Percentiles rank a stretch among this genome's conserved stretches.
phyloP scores from a whole-genome alignment of 2,329 filamentous ascomycete species.

The Phialophora tarda region DNA sequence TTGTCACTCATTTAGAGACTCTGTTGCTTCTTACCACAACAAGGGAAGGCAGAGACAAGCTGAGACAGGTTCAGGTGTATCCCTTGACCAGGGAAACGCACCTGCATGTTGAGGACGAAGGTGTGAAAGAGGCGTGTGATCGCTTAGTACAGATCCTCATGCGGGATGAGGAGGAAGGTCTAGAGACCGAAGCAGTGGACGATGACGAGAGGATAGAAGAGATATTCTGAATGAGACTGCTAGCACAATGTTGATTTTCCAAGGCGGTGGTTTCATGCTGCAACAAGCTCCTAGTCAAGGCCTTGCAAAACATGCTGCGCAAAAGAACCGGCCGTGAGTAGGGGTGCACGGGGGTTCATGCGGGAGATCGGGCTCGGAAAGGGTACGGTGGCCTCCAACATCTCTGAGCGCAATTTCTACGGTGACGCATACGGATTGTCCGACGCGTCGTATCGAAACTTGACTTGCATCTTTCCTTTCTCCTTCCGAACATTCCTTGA shows the following conservation, averaged over 20 bases:
- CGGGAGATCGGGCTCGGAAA: background rate
- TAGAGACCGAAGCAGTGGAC: slow-evolving; percentile 51
- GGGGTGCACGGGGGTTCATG: no score
- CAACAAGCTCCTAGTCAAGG: background rate
- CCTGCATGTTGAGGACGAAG: slow-evolving; percentile 75
- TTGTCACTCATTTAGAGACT: slow-evolving; percentile 88
- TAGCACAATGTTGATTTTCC: background rate
- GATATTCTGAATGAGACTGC: slow-evolving; percentile 46
- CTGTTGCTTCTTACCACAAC: slow-evolving; percentile 82
- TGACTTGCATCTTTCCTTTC: background rate
- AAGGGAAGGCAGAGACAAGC: slow-evolving; percentile 71
- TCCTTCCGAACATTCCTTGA: background rate
- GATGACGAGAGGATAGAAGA: slow-evolving; percentile 55
- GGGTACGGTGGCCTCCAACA: background rate
- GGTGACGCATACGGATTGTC: background rate
- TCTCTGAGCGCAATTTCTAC: background rate
- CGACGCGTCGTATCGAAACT: background rate
- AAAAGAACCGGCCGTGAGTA: no score
- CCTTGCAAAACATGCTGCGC: no score
- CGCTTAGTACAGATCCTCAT: slow-evolving; percentile 87
- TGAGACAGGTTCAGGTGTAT: slow-evolving; percentile 82
- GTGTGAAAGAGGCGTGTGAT: slow-evolving; percentile 82
- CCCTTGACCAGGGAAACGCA: slow-evolving; percentile 88
- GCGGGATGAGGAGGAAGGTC: slow-evolving; percentile 71
- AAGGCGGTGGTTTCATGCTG: background rate